phyloP scores from a whole-genome alignment of 148 eudicot genomes.

The Camellia lanceoleosa region DNA sequence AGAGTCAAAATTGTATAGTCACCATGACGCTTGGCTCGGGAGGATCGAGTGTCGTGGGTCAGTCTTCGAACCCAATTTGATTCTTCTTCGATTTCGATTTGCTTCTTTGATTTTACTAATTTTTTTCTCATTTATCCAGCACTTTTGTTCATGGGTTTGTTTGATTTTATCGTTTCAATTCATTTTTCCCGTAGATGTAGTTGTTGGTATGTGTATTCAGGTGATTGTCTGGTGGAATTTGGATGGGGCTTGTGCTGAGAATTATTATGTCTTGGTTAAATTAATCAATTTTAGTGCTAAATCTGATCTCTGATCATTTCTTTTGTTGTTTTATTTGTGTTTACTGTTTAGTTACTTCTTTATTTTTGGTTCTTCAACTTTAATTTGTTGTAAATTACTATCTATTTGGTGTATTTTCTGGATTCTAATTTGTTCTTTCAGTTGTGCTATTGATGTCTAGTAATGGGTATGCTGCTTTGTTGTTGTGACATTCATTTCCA shows the following conservation, averaged over 20 bases:
- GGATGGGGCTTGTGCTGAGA: conserved; percentile 4
- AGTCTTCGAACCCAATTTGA: neutral
- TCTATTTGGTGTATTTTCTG: neutral
- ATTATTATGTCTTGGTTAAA: neutral
- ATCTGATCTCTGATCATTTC: neutral
- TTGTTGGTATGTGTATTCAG: neutral
- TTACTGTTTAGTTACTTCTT: neutral
- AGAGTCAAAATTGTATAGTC: too few species aligned
- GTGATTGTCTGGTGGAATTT: neutral
- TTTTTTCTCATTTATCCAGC: neutral
- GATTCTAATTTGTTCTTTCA: neutral
- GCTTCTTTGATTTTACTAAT: neutral
- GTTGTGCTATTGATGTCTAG: neutral
- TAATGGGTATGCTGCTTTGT: neutral
- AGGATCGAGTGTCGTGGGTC: conserved; percentile 12
- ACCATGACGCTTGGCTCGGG: neutral
- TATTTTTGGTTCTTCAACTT: neutral
- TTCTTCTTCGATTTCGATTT: neutral
- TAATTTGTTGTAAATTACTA: neutral
- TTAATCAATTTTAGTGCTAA: neutral
- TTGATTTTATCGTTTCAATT: neutral
- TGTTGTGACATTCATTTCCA: too few species aligned
- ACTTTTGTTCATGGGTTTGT: neutral
- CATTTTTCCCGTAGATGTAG: neutral
- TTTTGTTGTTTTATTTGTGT: neutral